Base-by-base conservation (phyloP, 345 rosid genomes). In the Populus deltoides region DNA sequence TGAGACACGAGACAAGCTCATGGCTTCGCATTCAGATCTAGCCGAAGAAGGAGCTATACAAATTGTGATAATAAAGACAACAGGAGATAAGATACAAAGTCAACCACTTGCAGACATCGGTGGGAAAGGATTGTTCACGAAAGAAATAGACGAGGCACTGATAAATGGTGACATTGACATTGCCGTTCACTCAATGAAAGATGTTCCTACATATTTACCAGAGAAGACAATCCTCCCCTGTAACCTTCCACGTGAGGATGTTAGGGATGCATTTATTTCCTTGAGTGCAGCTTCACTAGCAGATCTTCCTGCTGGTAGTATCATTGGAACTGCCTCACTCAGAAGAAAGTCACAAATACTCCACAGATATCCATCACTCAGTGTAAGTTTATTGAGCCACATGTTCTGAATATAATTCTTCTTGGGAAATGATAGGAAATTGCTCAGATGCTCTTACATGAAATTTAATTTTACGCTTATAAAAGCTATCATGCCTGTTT, bases 61-160 rank as follows among this genome's bases (percentile, higher is more conserved):
- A 73, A 92, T 96, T 51, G 98, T 92, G 83, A 88, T 93, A 66
- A 96, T 96, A 66, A 93, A 96, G 84, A 96, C 99, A 45, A 96
- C 99, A 0, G 98, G 99, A 77, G 99, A 93, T 83, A 92, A 96
- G 83, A 93, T 96, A 68, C 87, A 91, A 29, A 82, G 89, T 35
- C 97, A 93, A 78, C 99, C 99, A 12, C 98, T 96, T 73, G 98
- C 99, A 45, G 98, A 96, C 79, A 96, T 96, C 22, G 99, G 99
- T 75, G 99, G 99, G 72, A 96, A 96, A 87, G 99, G 99, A 17
- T 85, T 96, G 68, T 96, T 96, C 84, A 93, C 99, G 2, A 96
- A 93, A 81, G 99, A 96, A 78, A 96, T 96, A 57, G 98, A 96
- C 3, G 99, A 96, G 88, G 98, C 99, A 0, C 86, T 96, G 10